phyloP scores from a whole-genome alignment of 2,329 filamentous ascomycete species.

The Thelonectria rubi region DNA sequence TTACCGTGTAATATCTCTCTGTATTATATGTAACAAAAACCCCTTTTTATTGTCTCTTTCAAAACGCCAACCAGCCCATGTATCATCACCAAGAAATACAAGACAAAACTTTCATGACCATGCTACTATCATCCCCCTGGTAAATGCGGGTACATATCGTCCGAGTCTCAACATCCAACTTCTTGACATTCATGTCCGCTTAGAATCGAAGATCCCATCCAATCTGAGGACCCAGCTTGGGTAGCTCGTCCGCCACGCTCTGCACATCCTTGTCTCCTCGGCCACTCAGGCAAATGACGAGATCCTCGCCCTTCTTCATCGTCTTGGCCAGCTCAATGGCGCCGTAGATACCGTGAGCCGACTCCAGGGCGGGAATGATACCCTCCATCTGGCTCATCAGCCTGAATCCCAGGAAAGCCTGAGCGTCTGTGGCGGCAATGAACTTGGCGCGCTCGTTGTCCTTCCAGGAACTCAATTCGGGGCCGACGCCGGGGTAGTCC shows the following conservation, averaged over 20 bases:
- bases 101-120: constrained; percentile 29
- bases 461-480: constrained; percentile 93
- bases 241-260: constrained; percentile 94
- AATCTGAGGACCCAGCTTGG: constrained; percentile 87
- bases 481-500: constrained; percentile 96
- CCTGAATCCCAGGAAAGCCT: constrained; percentile 89
- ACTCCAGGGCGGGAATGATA: constrained; percentile 96
- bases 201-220: constrained; percentile 75
- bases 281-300: constrained; percentile 94
- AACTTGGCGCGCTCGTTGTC: constrained; percentile 87
- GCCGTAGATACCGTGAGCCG: constrained; percentile 90
- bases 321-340: constrained; percentile 91
- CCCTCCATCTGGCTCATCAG: constrained; percentile 88
- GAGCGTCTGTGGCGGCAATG: constrained; percentile 87
- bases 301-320: constrained; percentile 86
- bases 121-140: constrained; percentile 27
- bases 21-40: constrained; percentile 44
- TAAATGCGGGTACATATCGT: constrained; percentile 1
- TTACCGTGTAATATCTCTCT: constrained; percentile 38
- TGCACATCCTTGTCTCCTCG: constrained; percentile 98
- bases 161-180: too few species aligned
- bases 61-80: constrained; percentile 39
- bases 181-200: constrained; percentile 18
- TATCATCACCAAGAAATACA: constrained; percentile 36
- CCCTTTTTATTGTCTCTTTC: constrained; percentile 29